Evolutionary conservation across 768 basidiomycete species (phyloP).

Genomic region (Boletellus ananas): DNA sequence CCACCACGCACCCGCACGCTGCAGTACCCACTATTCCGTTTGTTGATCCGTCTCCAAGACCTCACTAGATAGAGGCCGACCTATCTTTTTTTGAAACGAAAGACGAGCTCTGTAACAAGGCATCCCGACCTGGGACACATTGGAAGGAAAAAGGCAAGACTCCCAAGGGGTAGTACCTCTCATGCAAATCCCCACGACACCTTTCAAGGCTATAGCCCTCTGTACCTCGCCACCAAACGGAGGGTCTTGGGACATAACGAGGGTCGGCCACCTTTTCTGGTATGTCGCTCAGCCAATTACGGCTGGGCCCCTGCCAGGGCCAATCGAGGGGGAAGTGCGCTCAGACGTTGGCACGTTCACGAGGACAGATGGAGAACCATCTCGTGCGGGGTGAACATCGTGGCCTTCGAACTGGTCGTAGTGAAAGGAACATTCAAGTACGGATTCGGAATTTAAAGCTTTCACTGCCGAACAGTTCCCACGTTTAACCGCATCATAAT

Average conservation of each 20-base stretch:
- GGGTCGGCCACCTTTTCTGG: constrained; percentile 52
- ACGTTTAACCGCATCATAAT: too few species aligned
- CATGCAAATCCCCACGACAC: constrained; percentile 49
- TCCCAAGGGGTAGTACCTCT: background rate
- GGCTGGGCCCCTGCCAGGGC: constrained; percentile 56
- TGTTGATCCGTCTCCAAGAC: too few species aligned
- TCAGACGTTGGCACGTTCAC: constrained; percentile 85
- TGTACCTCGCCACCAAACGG: constrained; percentile 16
- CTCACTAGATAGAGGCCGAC: background rate
- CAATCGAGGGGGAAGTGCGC: constrained; percentile 59
- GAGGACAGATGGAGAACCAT: constrained; percentile 31
- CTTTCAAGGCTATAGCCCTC: constrained; percentile 38
- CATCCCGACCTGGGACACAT: constrained; percentile 1
- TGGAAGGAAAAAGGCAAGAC: constrained; percentile 10
- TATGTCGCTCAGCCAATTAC: constrained; percentile 58
- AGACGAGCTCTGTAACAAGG: constrained; percentile 5
- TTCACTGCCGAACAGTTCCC: too few species aligned
- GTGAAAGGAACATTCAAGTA: background rate
- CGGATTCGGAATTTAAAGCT: background rate
- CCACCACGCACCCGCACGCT: background rate
- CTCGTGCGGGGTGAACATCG: constrained; percentile 41
- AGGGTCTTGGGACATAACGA: constrained; percentile 41
- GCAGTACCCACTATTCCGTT: background rate
- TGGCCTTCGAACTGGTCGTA: constrained; percentile 48
- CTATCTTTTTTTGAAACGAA: background rate